A percentile compares a stretch with the other conserved stretches of the same genome.
Evolutionary conservation across 768 basidiomycete species (phyloP).

Genomic region (Hygrophorus pudorinus): DNA sequence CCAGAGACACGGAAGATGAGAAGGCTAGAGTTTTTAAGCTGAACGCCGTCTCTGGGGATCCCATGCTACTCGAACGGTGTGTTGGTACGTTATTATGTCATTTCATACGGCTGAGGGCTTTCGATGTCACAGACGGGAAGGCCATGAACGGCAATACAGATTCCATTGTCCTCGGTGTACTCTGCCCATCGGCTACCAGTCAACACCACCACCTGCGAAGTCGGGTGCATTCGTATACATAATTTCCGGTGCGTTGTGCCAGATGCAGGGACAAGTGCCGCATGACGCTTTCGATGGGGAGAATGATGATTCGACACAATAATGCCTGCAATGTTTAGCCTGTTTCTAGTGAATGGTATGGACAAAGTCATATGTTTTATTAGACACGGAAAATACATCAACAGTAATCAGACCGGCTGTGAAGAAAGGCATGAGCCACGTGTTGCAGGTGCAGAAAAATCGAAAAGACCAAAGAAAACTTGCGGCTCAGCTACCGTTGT

Average conservation of each 20-base stretch:
- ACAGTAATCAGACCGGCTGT: no score
- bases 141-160: slow-evolving; percentile 69
- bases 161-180: slow-evolving; percentile 63
- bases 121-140: slow-evolving; percentile 35
- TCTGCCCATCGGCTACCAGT: slow-evolving; percentile 68
- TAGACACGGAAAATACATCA: no score
- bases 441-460: not conserved
- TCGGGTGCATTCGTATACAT: slow-evolving; percentile 75
- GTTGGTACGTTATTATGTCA: slow-evolving; percentile 13
- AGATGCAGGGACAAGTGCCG: slow-evolving; percentile 80
- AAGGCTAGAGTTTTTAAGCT: slow-evolving; percentile 78
- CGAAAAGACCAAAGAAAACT: slow-evolving; percentile 7
- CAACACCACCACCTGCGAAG: slow-evolving; percentile 65
- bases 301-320: slow-evolving; percentile 18
- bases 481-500: slow-evolving; percentile 79
- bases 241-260: slow-evolving; percentile 73
- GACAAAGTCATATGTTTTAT: no score
- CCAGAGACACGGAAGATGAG: slow-evolving; percentile 46
- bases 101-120: not conserved
- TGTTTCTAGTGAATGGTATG: no score
- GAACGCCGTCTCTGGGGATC: slow-evolving; percentile 61
- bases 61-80: slow-evolving; percentile 74
- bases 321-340: not conserved
- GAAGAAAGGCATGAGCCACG: not conserved
- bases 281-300: slow-evolving; percentile 69